Evolutionary conservation across 805 yeast genomes (phyloP), one percentile per base, ranked within the genome.

Genomic region (Aciculoconidium aculeatum): DNA sequence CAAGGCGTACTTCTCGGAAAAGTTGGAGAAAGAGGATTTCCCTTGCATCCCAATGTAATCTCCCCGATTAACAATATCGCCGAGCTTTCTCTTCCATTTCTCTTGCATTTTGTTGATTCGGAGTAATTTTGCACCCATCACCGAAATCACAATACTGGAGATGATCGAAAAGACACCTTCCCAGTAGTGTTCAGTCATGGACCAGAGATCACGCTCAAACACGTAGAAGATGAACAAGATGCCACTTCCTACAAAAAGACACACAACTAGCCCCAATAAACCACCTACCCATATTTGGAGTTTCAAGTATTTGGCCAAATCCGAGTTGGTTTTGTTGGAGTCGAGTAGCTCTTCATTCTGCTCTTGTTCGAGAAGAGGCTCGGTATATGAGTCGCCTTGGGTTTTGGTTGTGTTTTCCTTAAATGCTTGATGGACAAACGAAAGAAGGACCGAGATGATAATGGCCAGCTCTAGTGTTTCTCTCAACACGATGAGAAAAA

Each of bases 391-490:
- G n/a, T 16, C 24, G n/a, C 17, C 25, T 17, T 20, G 27, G 15
- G 7, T 15, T 22, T 4, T 41, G 26, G 27, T 55, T 61, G 11
- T 53, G 55, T 14, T 25, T 14, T 16, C 16, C 10, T 16, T 30
- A 30, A 72, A 61, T 15, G 73, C 75, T 44, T 80, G 86, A 41
- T 72, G 75, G 25, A 81, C 64, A 47, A 81, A 80, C 1, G 86
- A 75, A n/a, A 81, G 58, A 11, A 81, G 57, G 15, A 81, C 86
- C 1, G 88, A 78, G 3, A 81, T 71, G 36, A 81, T 81, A 34
- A 81, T 72, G n/a, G 83, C 80, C 49, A 77, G 76, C 54, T 81
- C 92, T 30, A 81, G 49, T 0, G 88, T 77, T 47, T 81, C 92
- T 44, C 92, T 61, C 15, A 81, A 52, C 19, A 80, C 77, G 30